A percentile compares a stretch with the other conserved stretches of the same genome.
phyloP scores from a whole-genome alignment of 495 filamentous ascomycete species.

The Trichoderma virens region DNA sequence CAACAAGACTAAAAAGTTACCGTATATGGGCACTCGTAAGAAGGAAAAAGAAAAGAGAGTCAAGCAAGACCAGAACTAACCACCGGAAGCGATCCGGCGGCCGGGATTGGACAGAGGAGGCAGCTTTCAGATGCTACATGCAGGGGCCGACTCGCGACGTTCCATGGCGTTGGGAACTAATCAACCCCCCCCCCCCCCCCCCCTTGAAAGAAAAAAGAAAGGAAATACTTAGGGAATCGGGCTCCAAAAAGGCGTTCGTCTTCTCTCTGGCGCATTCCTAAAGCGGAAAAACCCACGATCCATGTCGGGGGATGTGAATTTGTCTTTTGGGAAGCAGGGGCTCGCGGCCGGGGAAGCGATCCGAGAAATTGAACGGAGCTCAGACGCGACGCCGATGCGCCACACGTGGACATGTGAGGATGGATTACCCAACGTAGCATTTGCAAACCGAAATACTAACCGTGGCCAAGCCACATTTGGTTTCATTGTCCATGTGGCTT shows the following conservation, averaged over 20 bases:
- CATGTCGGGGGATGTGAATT: not conserved
- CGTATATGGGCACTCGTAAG: not conserved
- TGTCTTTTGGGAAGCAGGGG: not conserved
- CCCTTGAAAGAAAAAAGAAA: not conserved
- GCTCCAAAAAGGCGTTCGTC: not conserved
- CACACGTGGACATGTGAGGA: not conserved
- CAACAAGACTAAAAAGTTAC: not conserved
- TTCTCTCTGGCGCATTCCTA: not conserved
- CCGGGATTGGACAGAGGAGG: not conserved
- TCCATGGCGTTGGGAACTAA: not conserved
- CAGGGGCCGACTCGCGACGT: not conserved
- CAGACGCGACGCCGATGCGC: not conserved
- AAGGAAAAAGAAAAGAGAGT: not conserved
- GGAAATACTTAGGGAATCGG: not conserved
- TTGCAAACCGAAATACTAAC: too few relatives aligned
- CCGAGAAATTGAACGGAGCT: not conserved
- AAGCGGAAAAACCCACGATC: constrained; percentile 1
- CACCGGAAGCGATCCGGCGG: not conserved
- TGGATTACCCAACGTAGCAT: too few relatives aligned
- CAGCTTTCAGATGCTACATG: not conserved
- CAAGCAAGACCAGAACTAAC: not conserved
- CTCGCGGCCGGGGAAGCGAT: not conserved
- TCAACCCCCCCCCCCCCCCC: not conserved
- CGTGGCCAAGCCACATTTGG: not conserved
- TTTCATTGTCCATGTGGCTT: not conserved